Evolutionary conservation across 306 rosid species (phyloP), one percentile per base, ranked within the genome.

Genomic region (Elaeagnus macrophylla): DNA sequence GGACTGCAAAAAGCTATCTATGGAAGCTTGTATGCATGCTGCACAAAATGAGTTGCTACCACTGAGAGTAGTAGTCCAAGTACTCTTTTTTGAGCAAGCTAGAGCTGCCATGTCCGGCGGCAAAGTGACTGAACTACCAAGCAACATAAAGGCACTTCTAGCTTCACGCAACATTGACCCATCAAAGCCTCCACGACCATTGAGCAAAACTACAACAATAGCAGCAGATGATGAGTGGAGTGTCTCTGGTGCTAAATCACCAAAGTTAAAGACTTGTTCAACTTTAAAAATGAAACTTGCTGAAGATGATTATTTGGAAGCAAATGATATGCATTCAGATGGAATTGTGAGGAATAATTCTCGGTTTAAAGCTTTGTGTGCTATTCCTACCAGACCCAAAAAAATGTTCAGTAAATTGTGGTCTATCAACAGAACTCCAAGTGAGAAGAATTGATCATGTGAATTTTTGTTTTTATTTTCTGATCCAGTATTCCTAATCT

Each of bases 21-120:
- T 93, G 89, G 96, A 93, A 75, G 95, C 81, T 7, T 93, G 99
- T 78, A 87, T 93, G 89, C 96, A 93, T 74, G 99, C 99, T 25
- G 96, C 99, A 25, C 99, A 93, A 74, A 93, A 93, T 66, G 99
- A 93, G 68, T 75, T 84, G 8, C 93, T 93, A 6, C 99, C 99
- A n/a, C 62, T 93, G 36, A 72, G 99, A 47, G 95, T 93, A 16
- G 95, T 93, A 56, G 96, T 93, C 53, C 99, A 93, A 84, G 99
- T 93, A 64, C 94, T 93, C 46, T 93, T 93, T 84, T 93, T 87
- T 39, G 99, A 93, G 78, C 99, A 93, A 77, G 89, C 95, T 35
- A 54, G 95, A 67, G 86, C 95, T 1, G 79, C 94, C 14, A 74
- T 75, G 74, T 70, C 71, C 2, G 85, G 93, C 12, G 94, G 95